These are phyloP conservation scores for Metrosideros polymorpha DNA, from an alignment of 441 rosid species.

Conservation along the genomic window DNA sequence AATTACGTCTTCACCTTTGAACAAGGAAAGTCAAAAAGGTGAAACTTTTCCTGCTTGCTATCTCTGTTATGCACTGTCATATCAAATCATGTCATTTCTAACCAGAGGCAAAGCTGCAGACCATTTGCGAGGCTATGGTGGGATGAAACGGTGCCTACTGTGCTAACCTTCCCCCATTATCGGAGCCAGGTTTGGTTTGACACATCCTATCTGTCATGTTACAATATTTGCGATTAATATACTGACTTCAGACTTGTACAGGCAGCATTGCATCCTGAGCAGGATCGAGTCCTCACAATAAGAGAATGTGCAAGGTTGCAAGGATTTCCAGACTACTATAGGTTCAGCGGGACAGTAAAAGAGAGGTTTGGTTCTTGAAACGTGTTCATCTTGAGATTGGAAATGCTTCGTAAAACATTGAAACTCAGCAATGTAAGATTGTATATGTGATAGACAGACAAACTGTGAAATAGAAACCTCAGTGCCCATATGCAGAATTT, in stretches of 20 bases:
- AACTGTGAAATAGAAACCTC: neutral
- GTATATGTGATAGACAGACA: neutral
- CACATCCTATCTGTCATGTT: neutral
- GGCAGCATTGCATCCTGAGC: conserved; percentile 86
- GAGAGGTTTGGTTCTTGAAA: conserved; percentile 43
- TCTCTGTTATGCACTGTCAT: neutral
- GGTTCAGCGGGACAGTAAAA: conserved; percentile 61
- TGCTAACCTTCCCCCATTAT: conserved; percentile 55
- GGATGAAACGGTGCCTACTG: conserved; percentile 90
- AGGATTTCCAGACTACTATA: conserved; percentile 96
- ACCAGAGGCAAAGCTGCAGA: conserved; percentile 23
- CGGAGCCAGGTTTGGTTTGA: conserved; percentile 49
- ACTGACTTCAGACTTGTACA: conserved; percentile 16
- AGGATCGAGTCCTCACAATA: conserved; percentile 75
- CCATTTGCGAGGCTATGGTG: conserved; percentile 95
- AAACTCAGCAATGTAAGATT: neutral
- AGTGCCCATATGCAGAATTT: neutral
- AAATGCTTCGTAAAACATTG: too few relatives aligned
- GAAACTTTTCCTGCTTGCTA: neutral
- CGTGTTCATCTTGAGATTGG: neutral
- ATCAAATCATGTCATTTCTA: neutral
- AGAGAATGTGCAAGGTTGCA: conserved; percentile 88
- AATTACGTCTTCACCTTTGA: conserved; percentile 49
- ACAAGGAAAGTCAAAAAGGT: conserved; percentile 87
- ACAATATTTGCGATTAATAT: neutral